These are phyloP conservation scores for Gracilaria gracilis DNA, from an alignment of 23 red algal species.

Conservation along the genomic window DNA sequence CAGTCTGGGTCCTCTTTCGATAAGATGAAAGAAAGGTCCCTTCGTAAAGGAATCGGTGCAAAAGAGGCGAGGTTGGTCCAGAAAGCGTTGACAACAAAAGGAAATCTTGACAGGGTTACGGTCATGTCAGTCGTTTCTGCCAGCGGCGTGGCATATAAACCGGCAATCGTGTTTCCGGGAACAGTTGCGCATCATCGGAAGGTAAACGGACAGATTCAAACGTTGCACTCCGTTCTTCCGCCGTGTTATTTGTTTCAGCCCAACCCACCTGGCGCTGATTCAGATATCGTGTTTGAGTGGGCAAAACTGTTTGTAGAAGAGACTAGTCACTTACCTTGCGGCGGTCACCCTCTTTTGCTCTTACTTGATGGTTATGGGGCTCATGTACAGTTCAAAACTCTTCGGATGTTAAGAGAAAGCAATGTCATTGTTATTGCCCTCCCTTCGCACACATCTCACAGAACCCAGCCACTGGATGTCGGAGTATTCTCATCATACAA, in stretches of 20 bases:
- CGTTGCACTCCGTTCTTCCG: not conserved
- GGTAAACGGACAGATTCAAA: not conserved
- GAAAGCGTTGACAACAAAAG: too few species aligned
- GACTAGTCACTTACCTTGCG: too few species aligned
- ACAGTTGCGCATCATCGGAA: not conserved
- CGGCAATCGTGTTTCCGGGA: not conserved
- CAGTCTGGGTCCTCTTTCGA: not conserved
- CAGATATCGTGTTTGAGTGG: too few species aligned
- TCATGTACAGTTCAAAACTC: not conserved
- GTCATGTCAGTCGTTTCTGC: not conserved
- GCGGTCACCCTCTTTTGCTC: not conserved
- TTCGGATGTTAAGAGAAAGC: not conserved
- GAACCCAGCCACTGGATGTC: not conserved
- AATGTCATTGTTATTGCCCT: conserved; percentile 3
- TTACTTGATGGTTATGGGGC: conserved; percentile 1
- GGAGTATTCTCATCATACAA: not conserved
- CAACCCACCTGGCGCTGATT: too few species aligned
- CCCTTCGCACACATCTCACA: conserved; percentile 18
- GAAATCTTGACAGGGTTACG: conserved; percentile 18
- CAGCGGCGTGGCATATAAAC: conserved; percentile 19
- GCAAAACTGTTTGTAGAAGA: too few species aligned
- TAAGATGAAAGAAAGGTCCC: not conserved
- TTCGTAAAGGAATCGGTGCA: not conserved
- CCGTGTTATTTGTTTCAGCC: not conserved
- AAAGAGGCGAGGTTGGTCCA: not conserved